These are phyloP conservation scores for Gastrolobium villosum DNA, from an alignment of 306 rosid genomes.

Conservation along the genomic window DNA sequence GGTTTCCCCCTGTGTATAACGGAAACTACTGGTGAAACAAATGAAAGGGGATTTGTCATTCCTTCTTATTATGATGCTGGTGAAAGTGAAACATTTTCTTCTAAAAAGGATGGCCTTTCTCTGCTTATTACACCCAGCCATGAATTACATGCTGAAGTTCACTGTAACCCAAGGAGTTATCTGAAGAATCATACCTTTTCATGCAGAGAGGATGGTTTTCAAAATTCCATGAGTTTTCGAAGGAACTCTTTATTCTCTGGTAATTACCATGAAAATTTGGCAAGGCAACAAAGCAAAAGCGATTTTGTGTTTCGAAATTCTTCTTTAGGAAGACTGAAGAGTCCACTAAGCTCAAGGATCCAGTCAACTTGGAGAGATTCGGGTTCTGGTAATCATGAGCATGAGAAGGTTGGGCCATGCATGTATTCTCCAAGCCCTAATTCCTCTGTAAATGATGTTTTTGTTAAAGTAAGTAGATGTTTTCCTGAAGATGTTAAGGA, in stretches of 20 bases:
- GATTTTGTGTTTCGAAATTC: conserved; percentile 46
- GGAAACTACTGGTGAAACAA: conserved; percentile 61
- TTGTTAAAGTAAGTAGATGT: conserved; percentile 71
- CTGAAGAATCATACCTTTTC: conserved; percentile 61
- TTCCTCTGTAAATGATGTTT: conserved; percentile 70
- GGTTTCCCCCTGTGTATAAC: conserved; percentile 76
- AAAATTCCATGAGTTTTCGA: conserved; percentile 42
- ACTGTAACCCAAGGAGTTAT: conserved; percentile 45
- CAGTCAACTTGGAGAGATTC: conserved; percentile 53
- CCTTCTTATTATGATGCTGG: conserved; percentile 71
- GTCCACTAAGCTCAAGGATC: conserved; percentile 44
- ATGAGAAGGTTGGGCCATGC: conserved; percentile 72
- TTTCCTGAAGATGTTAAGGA: conserved; percentile 54
- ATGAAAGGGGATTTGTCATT: conserved; percentile 58
- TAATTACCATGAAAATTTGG: conserved; percentile 46
- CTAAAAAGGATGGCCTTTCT: conserved; percentile 73
- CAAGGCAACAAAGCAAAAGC: conserved; percentile 50
- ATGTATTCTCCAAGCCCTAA: conserved; percentile 76
- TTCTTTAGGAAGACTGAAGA: conserved; percentile 48
- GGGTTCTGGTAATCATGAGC: conserved; percentile 60
- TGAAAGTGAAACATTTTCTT: conserved; percentile 58
- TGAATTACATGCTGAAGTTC: conserved; percentile 49
- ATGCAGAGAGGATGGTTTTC: conserved; percentile 56
- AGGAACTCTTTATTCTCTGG: conserved; percentile 49
- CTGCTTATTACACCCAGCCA: conserved; percentile 58